Evolutionary conservation across 2,329 filamentous ascomycete genomes (phyloP).

Genomic region (Dactylonectria estremocensis): DNA sequence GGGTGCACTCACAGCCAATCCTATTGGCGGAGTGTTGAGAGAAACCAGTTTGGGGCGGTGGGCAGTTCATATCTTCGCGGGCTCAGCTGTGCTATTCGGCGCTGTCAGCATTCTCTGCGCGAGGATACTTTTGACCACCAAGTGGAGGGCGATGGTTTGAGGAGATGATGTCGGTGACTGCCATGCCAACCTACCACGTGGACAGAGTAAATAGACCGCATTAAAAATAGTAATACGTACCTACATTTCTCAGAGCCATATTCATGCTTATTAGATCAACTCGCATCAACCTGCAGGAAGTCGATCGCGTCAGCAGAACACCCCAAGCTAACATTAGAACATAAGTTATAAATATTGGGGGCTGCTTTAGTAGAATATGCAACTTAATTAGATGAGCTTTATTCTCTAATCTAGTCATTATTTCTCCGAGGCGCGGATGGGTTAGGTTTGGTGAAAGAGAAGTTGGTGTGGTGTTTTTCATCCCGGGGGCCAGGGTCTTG

Average conservation of each 20-base stretch:
- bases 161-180: background rate
- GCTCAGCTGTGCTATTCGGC: slow-evolving; percentile 2
- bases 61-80: slow-evolving; percentile 15
- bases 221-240: slow-evolving; percentile 3
- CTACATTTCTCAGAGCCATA: background rate
- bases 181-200: background rate
- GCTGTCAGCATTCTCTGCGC: background rate
- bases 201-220: background rate
- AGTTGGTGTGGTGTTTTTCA: too few species aligned
- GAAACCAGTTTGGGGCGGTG: background rate
- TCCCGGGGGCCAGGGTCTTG: too few species aligned
- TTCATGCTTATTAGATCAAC: background rate
- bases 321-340: too few species aligned
- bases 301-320: background rate
- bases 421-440: too few species aligned
- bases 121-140: background rate
- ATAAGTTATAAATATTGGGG: too few species aligned
- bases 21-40: slow-evolving; percentile 35
- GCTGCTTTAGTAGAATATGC: too few species aligned
- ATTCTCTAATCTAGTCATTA: too few species aligned
- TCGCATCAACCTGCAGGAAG: background rate
- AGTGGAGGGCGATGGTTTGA: slow-evolving; percentile 8
- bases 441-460: too few species aligned
- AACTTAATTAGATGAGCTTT: too few species aligned
- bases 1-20: slow-evolving; percentile 45